Base-by-base conservation (phyloP, 2,329 filamentous ascomycete genomes). In the Pseudocercospora crystallina region DNA sequence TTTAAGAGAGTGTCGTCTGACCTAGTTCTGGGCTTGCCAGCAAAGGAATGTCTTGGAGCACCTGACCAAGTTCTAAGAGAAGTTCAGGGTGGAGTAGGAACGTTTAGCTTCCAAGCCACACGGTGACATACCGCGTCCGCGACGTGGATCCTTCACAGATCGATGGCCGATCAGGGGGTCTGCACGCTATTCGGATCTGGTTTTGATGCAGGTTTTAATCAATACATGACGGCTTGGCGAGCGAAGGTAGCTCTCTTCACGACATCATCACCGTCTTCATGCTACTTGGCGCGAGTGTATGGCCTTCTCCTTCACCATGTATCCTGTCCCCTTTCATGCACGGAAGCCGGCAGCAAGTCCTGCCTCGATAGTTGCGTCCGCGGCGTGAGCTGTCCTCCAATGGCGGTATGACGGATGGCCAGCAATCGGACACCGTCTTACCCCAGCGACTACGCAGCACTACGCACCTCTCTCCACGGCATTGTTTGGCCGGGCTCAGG, bases 1-100 rank as follows among this genome's bases (percentile, higher is more conserved):
- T 34, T 41, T 26, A 47, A 46, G 36, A 44, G 43, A 50, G 43
- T 46, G 51, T 54, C 51, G 43, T 42, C 38, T 47, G 51, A 54
- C 51, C 47, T 29, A 26, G 30, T 14, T 36, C 17, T 37, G 37
- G 33, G 20, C 20, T 26, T 26, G 20, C 20, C 20, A 26, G 20
- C 20, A 26, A 26, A 26, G 20, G 20, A 26, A 26, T 26, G 20
- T 26, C 20, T 26, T 26, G 20, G n/a, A 13, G 40, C 40, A 43
- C 40, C 40, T 43, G 40, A 43, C 40, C 40, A 43, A 42, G 15
- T 13, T 15, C 32, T 34, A 29, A 12, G 32, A 13, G 34, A 33
- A 43, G 40, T 38, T 38, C 8, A 31, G 40, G 14, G 40, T 33
- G 40, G 13, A 32, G 46, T 26, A 48, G 31, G 36, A 15, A 41